Evolutionary conservation across 257 asterid species (phyloP).

Genomic region (Jasminum sambac): DNA sequence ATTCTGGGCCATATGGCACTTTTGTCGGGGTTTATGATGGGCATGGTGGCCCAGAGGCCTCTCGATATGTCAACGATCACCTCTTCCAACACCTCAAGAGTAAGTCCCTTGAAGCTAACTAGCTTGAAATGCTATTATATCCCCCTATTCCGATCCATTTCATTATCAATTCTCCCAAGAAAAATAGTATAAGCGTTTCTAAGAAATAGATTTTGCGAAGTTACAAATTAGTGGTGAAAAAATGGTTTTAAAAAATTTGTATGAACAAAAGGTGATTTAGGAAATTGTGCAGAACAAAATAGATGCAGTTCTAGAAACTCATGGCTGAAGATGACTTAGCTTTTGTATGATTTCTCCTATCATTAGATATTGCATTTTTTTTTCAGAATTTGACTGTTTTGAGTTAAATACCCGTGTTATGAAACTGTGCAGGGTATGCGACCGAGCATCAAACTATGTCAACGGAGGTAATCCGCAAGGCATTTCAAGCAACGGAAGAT

Average conservation of each 20-base stretch:
- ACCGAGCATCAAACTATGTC: constrained; percentile 55
- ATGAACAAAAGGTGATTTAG: too few relatives aligned
- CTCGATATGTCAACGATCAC: constrained; percentile 51
- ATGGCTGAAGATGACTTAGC: too few relatives aligned
- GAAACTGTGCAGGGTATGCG: constrained; percentile 35
- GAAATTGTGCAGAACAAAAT: too few relatives aligned
- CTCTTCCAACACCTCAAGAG: constrained; percentile 54
- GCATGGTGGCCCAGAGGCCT: constrained; percentile 59
- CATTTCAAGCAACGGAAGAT: constrained; percentile 57
- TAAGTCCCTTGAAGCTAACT: constrained; percentile 24
- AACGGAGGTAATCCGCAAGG: constrained; percentile 51
- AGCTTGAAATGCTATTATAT: background rate
- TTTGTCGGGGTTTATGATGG: constrained; percentile 59
- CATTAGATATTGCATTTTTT: background rate
- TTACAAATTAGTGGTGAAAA: background rate
- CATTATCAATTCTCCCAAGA: background rate
- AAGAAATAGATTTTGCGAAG: background rate
- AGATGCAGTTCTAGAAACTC: too few relatives aligned
- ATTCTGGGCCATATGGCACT: constrained; percentile 55
- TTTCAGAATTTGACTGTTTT: background rate
- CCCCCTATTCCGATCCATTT: background rate
- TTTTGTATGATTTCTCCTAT: background rate
- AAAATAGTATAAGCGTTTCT: background rate
- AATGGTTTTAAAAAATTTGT: too few relatives aligned
- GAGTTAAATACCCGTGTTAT: background rate